A percentile compares a stretch with the other conserved stretches of the same genome.
Conservation (phyloP, 768 basidiomycete species). For the Leucogyrophana mollusca region DNA sequence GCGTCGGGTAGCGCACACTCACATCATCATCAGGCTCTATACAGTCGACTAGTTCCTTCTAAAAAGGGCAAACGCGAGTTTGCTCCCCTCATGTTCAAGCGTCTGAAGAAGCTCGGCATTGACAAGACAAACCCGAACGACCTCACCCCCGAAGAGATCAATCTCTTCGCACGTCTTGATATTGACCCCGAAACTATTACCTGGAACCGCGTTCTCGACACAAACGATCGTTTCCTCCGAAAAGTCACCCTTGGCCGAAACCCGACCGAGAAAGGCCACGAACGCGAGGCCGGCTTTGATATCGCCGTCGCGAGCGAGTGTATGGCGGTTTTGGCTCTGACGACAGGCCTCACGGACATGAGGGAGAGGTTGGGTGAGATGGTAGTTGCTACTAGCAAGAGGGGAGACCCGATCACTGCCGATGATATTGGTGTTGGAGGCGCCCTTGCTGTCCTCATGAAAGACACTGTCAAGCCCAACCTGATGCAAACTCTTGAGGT, state of each 20-base stretch:
- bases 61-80: constrained; percentile 96
- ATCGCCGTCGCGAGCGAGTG: constrained; percentile 97
- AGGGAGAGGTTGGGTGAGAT: constrained; percentile 88
- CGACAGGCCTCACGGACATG: constrained; percentile 89
- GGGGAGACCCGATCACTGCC: constrained; percentile 89
- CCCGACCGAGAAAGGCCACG: constrained; percentile 84
- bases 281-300: constrained; percentile 90
- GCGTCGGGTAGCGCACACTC: background rate
- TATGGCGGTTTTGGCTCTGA: constrained; percentile 96
- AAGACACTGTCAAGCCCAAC: constrained; percentile 99
- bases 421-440: constrained; percentile 96
- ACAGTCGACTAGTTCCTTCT: constrained; percentile 85
- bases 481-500: constrained; percentile 96
- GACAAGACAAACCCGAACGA: constrained; percentile 91
- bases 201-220: constrained; percentile 97
- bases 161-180: constrained; percentile 87
- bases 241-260: constrained; percentile 92
- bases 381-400: constrained; percentile 94
- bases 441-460: constrained; percentile 94
- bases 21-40: constrained; percentile 56
- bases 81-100: constrained; percentile 94
- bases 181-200: constrained; percentile 90
- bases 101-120: constrained; percentile 93
- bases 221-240: constrained; percentile 95
- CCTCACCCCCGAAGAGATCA: constrained; percentile 90